Evolutionary conservation across 108 stramenopile genomes (phyloP), one percentile per base, ranked within the genome.

Genomic region (Conticribra weissflogii): DNA sequence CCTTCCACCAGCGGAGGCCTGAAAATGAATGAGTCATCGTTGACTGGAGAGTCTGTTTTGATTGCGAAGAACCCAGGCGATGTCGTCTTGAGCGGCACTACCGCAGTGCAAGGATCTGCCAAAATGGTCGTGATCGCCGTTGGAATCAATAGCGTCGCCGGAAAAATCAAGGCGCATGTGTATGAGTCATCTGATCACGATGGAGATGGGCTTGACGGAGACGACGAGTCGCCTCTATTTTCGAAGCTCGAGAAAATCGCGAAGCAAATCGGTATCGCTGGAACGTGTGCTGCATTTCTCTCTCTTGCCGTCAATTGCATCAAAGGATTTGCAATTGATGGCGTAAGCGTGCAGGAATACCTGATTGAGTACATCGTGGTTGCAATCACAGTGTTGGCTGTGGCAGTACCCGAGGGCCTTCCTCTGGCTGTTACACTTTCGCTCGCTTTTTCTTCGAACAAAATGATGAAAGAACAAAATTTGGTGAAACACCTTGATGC

Each of bases 401-500:
- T 99, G 0, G 96, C 98, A 27, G 97, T 99, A 9, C 98, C 98
- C n/a, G 98, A 99, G 78, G 98, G 98, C 15, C 80, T 99, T 21
- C 98, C 98, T 17, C 87, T 99, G 21, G 97, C 98, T 33, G 98
- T 99, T 0, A 97, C 97, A 16, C 83, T 99, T 24, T 83, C 97
- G 5, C 81, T 99, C 19, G 96, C 97, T 5, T 98, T 90, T 65
- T 93, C 92, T 15, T 94, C 91, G 22, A 86, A 85, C 51, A 90
- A 92, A 71, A 98, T 98, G 98, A 95, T 85, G 82, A 84, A 82
- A 49, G 97, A 98, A 53, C 89, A 96, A 66, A 98, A 97, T 75
- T 84, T 98, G 48, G 96, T 99, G 44, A 97, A 96, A 61, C 88
- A 96, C 55, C 80, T 99, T 58, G 94, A 96, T 56, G 97, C 97